These are phyloP conservation scores for Trypanosoma avium DNA, from an alignment of 208 protist genomes.

Conservation along the genomic window DNA sequence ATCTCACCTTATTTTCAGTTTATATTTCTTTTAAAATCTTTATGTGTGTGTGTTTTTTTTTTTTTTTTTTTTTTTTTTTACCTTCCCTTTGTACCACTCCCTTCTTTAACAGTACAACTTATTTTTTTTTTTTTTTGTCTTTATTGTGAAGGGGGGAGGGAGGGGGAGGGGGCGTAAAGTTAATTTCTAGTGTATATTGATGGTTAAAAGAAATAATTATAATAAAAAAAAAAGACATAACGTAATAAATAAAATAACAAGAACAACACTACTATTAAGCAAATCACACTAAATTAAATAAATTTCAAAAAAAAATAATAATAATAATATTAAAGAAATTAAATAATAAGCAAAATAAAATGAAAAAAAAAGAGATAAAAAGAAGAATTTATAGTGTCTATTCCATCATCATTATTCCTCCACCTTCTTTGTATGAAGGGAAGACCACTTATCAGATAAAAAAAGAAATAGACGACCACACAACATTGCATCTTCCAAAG, in stretches of 20 bases:
- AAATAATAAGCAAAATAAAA: not conserved
- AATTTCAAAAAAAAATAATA: conserved; percentile 16
- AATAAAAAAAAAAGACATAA: not conserved
- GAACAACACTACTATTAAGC: too few relatives aligned
- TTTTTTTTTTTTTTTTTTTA: not conserved
- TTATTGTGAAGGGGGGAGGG: not conserved
- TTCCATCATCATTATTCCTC: too few relatives aligned
- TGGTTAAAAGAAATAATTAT: too few relatives aligned
- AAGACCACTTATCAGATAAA: conserved; percentile 13
- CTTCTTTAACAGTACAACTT: not conserved
- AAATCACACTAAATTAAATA: too few relatives aligned
- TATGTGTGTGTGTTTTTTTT: conserved; percentile 4
- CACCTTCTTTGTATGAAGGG: not conserved
- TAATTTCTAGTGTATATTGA: not conserved
- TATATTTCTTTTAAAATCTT: not conserved
- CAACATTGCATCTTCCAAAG: conserved; percentile 52
- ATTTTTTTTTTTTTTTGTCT: conserved; percentile 22
- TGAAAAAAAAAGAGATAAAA: conserved; percentile 13
- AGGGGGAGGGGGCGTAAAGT: not conserved
- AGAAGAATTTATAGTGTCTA: conserved; percentile 21
- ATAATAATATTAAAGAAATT: conserved; percentile 11
- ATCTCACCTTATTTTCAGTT: not conserved
- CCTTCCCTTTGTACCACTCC: not conserved
- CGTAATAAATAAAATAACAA: conserved; percentile 11
- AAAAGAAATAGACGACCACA: conserved; percentile 55